Conservation (phyloP, 768 basidiomycete genomes). For the Rhizopogon vinicolor region DNA sequence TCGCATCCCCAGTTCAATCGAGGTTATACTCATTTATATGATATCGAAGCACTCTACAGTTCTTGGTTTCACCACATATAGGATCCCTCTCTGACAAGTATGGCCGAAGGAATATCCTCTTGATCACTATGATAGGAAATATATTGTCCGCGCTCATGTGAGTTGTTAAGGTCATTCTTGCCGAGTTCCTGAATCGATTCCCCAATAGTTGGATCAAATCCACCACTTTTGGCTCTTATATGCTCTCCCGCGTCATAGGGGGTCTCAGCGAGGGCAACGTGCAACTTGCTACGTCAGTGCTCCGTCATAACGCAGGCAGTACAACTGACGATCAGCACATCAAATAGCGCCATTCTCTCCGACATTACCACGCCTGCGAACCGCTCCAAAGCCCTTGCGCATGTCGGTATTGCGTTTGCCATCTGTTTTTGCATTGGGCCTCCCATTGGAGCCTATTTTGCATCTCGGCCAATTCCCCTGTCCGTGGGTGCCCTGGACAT, state of each 20-base stretch:
- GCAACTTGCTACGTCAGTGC: slow-evolving; percentile 84
- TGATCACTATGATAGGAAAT: slow-evolving; percentile 91
- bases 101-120: slow-evolving; percentile 79
- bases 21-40: slow-evolving; percentile 23
- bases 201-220: slow-evolving; percentile 77
- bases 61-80: slow-evolving; percentile 76
- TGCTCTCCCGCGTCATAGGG: slow-evolving; percentile 87
- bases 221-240: slow-evolving; percentile 84
- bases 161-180: slow-evolving; percentile 22
- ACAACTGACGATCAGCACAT: background rate
- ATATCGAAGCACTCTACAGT: slow-evolving; percentile 69
- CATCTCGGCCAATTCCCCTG: slow-evolving; percentile 72
- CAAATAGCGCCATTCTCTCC: slow-evolving; percentile 80
- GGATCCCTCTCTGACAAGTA: slow-evolving; percentile 85
- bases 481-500: slow-evolving; percentile 49
- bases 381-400: slow-evolving; percentile 81
- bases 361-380: slow-evolving; percentile 81
- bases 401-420: slow-evolving; percentile 95
- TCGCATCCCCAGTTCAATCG: slow-evolving; percentile 28
- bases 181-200: background rate
- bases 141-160: slow-evolving; percentile 84
- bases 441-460: slow-evolving; percentile 94
- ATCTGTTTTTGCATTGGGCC: slow-evolving; percentile 93
- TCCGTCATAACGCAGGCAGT: background rate
- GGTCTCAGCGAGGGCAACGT: slow-evolving; percentile 97